Conservation (phyloP, 2,329 filamentous ascomycete species). For the Pseudogymnoascus sp. region DNA sequence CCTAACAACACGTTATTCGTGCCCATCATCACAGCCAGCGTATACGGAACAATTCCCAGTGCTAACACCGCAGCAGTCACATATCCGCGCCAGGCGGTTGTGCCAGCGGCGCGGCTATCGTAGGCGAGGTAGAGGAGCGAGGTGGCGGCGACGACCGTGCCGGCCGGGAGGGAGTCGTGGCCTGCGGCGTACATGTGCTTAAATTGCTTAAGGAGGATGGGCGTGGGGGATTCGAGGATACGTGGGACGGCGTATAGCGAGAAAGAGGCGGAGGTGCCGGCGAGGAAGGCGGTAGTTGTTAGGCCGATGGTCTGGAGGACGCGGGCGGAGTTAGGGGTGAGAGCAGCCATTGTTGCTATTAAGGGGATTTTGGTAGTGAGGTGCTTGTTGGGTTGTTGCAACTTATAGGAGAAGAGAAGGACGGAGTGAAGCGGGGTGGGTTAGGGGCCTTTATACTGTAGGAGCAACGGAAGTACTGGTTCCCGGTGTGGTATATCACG, state of each 20-base stretch:
- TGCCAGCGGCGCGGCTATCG: slow-evolving; percentile 19
- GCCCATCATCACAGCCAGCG: slow-evolving; percentile 34
- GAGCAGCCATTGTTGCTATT: background rate
- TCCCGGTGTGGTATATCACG: no score
- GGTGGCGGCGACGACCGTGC: slow-evolving; percentile 34
- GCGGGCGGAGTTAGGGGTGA: slow-evolving; percentile 29
- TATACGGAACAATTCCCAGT: slow-evolving; percentile 44
- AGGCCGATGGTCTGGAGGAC: slow-evolving; percentile 43
- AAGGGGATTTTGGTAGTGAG: background rate
- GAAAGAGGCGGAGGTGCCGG: slow-evolving; percentile 32
- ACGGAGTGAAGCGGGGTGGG: background rate
- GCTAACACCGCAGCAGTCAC: slow-evolving; percentile 38
- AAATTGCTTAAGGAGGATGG: slow-evolving; percentile 50
- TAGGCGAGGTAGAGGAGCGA: slow-evolving; percentile 41
- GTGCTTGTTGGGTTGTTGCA: background rate
- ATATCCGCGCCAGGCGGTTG: slow-evolving; percentile 32
- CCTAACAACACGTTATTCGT: slow-evolving; percentile 41
- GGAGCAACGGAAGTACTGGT: no score
- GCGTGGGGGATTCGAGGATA: slow-evolving; percentile 46
- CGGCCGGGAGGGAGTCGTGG: slow-evolving; percentile 31
- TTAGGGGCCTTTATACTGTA: background rate
- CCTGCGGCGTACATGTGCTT: slow-evolving; percentile 35
- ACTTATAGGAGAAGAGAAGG: background rate
- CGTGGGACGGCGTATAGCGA: slow-evolving; percentile 42
- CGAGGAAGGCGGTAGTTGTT: slow-evolving; percentile 39